Base-by-base conservation (phyloP, 2,329 filamentous ascomycete species). In the Penicillium sp. region DNA sequence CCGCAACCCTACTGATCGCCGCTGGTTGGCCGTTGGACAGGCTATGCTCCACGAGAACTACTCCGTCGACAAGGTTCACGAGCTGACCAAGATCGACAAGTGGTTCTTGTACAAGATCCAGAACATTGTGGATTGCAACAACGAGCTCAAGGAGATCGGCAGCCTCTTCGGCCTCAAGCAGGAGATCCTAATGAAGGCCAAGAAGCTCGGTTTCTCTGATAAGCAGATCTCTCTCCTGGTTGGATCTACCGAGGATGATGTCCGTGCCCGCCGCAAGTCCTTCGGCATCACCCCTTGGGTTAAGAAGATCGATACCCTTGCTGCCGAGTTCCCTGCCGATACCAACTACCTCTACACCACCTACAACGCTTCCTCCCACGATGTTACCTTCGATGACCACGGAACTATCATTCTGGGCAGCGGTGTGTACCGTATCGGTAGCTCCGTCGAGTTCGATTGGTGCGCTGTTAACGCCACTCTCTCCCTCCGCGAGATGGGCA, bases 91-190 rank as follows among this genome's bases (percentile, higher is more conserved):
- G 84, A 99, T 99, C 70, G 94, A 97, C 81, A 96, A 96, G 79
- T 97, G 94, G 94, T 99, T 99, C 83, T 80, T 99, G 68, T 86
- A 97, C 86, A 97, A 99, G 84, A 86, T 99, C 50, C 88, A 96
- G 79, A 97, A 97, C 81, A 90, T 99, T 69, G 94, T 96, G 51
- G 86, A 97, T 76, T 92, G 89, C 80, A 91, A 89, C 59, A 86
- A 86, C 65, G 90, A 96, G 74, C 86, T 99, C 61, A 86, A 96
- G 79, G 85, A 88, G 33, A 86, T 91, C 59, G 92, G 92, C 65
- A 89, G 87, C 69, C 83, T 99, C 46, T 87, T 89, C 69, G 89
- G 87, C 54, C 79, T 99, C 61, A 93, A 92, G 81, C 90, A 92
- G 77, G 92, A 96, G 70, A 85, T 94, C 60, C 81, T 99, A 70